A percentile compares a stretch with the other conserved stretches of the same genome.
phyloP scores from a whole-genome alignment of 495 filamentous ascomycete species.

The Aspergillus incahuasiensis region DNA sequence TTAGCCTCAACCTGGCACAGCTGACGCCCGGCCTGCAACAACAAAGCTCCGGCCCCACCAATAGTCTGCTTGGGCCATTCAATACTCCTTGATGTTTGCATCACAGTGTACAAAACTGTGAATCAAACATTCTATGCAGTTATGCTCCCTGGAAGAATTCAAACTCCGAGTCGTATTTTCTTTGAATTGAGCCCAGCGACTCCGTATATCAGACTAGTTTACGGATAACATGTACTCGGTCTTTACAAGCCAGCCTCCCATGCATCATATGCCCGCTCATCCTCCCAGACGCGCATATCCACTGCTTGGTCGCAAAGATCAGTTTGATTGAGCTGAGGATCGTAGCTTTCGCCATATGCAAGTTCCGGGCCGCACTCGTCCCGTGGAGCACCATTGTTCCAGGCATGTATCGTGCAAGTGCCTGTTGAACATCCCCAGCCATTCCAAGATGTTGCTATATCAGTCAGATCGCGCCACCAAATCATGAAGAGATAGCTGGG shows the following conservation, averaged over 20 bases:
- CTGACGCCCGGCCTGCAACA: neutral
- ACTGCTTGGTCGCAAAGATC: slow-evolving; percentile 30
- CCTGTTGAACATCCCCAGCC: slow-evolving; percentile 64
- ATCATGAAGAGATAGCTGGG: slow-evolving; percentile 3
- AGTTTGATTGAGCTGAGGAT: slow-evolving; percentile 47
- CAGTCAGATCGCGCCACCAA: slow-evolving; percentile 12
- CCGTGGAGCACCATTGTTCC: slow-evolving; percentile 57
- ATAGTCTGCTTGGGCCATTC: neutral
- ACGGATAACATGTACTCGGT: too few species aligned
- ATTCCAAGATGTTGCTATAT: slow-evolving; percentile 72
- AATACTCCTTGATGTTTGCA: too few species aligned
- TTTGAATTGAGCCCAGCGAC: too few species aligned
- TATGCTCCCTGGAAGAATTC: too few species aligned
- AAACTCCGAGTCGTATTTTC: too few species aligned
- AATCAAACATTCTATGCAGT: too few species aligned
- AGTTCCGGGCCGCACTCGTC: slow-evolving; percentile 65
- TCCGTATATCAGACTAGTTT: too few species aligned
- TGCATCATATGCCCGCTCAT: neutral
- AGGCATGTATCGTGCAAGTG: slow-evolving; percentile 72
- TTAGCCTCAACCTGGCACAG: neutral
- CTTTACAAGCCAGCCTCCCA: neutral
- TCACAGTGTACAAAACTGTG: too few species aligned
- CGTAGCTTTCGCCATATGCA: slow-evolving; percentile 51
- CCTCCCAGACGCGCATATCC: slow-evolving; percentile 5
- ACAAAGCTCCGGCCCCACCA: slow-evolving; percentile 10